These are phyloP conservation scores for Aspergillus luchuensis DNA, from an alignment of 2,329 filamentous ascomycete species.

Conservation along the genomic window DNA sequence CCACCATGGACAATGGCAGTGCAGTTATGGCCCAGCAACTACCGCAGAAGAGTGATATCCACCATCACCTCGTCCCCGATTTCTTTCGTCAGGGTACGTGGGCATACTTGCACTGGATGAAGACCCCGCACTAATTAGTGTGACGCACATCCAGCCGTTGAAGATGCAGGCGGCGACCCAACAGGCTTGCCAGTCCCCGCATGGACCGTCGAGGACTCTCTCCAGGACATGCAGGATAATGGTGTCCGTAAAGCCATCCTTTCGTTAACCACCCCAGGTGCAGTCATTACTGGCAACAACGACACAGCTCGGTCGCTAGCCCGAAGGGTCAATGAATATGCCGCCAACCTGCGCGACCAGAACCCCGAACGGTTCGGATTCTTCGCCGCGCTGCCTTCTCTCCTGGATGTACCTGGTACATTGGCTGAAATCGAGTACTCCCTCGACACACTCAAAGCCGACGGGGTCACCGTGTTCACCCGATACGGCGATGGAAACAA, in stretches of 20 bases:
- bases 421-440: constrained; percentile 20
- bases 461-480: constrained; percentile 52
- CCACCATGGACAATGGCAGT: background rate
- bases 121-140: background rate
- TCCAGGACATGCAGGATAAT: constrained; percentile 6
- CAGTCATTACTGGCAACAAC: constrained; percentile 7
- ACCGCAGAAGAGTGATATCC: background rate
- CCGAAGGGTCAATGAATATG: constrained; percentile 13
- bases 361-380: constrained; percentile 16
- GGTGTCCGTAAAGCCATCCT: constrained; percentile 14
- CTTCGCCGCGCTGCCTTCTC: constrained; percentile 18
- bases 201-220: constrained; percentile 9
- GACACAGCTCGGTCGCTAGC: constrained; percentile 11
- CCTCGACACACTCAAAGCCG: constrained; percentile 29
- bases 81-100: background rate
- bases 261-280: constrained; percentile 15
- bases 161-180: background rate
- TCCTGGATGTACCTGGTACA: constrained; percentile 10
- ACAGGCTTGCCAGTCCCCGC: constrained; percentile 11
- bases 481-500: constrained; percentile 50
- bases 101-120: too few relatives aligned
- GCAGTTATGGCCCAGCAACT: background rate
- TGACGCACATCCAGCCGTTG: background rate
- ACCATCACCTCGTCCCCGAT: constrained; percentile 3
- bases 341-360: constrained; percentile 8